These are phyloP conservation scores for Coniella vitis DNA, from an alignment of 2,329 filamentous ascomycete genomes.

Conservation along the genomic window DNA sequence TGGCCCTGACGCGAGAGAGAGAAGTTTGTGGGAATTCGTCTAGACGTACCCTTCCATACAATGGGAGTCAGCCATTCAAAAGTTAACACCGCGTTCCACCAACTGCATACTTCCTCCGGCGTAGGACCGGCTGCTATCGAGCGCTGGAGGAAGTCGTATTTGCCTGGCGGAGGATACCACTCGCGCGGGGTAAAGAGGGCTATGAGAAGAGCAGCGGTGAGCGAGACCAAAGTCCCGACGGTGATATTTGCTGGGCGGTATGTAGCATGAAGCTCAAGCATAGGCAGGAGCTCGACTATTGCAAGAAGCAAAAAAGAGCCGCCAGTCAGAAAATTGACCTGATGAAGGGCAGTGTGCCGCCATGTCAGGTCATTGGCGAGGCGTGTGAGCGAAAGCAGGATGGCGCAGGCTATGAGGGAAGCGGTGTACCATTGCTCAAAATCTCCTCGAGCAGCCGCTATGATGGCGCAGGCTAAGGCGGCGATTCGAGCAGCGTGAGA, in stretches of 20 bases:
- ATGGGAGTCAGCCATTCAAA: constrained; percentile 45
- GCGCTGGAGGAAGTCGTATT: constrained; percentile 32
- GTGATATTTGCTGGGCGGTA: constrained; percentile 24
- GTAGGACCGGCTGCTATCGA: constrained; percentile 32
- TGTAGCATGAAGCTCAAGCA: constrained; percentile 15
- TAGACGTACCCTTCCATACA: constrained; percentile 38
- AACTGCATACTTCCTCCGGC: constrained; percentile 47
- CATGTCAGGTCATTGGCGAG: constrained; percentile 8
- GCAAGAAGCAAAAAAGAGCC: constrained; percentile 9
- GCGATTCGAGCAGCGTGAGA: constrained; percentile 9
- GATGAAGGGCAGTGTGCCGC: constrained; percentile 15
- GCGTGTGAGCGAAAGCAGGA: constrained; percentile 9
- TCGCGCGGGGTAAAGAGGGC: constrained; percentile 42
- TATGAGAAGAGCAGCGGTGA: constrained; percentile 31
- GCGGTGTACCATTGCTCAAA: constrained; percentile 8
- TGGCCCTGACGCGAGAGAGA: no score
- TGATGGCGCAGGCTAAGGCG: constrained; percentile 7
- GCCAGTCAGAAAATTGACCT: constrained; percentile 12
- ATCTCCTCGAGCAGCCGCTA: constrained; percentile 6
- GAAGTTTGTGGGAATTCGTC: not conserved
- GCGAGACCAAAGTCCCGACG: constrained; percentile 27
- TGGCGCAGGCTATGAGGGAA: constrained; percentile 7
- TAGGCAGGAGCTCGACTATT: constrained; percentile 17
- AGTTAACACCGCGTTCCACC: constrained; percentile 44
- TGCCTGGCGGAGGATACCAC: constrained; percentile 39